These are phyloP conservation scores for Gamsiella multidivaricata DNA, from an alignment of 192 early-diverging fungal species.

Conservation along the genomic window DNA sequence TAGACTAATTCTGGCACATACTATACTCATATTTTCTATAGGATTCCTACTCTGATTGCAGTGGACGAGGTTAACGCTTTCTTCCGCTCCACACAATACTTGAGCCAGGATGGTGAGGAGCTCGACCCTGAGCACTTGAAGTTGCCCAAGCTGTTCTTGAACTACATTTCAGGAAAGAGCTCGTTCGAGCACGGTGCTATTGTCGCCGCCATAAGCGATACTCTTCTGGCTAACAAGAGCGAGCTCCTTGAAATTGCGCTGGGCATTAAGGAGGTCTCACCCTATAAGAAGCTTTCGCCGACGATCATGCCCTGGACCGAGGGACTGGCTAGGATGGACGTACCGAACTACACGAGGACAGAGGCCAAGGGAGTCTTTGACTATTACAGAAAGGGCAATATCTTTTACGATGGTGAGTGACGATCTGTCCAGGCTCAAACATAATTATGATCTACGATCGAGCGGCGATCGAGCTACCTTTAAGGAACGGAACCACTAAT, in stretches of 20 bases:
- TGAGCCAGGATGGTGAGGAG: conserved; percentile 45
- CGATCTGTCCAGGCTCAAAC: too few relatives aligned
- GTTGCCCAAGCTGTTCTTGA: conserved; percentile 58
- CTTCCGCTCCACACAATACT: conserved; percentile 59
- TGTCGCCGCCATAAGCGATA: conserved; percentile 53
- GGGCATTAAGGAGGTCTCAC: conserved; percentile 39
- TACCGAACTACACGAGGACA: conserved; percentile 53
- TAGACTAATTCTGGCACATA: too few relatives aligned
- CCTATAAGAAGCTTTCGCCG: conserved; percentile 48
- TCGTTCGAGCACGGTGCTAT: conserved; percentile 57
- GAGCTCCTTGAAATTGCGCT: conserved; percentile 54
- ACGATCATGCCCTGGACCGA: conserved; percentile 42
- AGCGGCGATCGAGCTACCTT: too few relatives aligned
- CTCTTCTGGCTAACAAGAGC: conserved; percentile 43
- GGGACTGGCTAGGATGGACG: conserved; percentile 45
- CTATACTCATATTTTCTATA: neutral
- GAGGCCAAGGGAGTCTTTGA: conserved; percentile 61
- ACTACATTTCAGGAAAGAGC: conserved; percentile 60
- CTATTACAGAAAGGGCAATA: conserved; percentile 57
- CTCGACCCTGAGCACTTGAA: conserved; percentile 56
- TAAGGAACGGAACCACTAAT: too few relatives aligned
- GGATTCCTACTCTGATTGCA: conserved; percentile 61
- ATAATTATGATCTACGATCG: too few relatives aligned
- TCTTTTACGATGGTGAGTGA: conserved; percentile 45
- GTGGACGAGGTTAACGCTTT: conserved; percentile 65